Evolutionary conservation across 495 filamentous ascomycete species (phyloP).

Genomic region (Aspergillus leporis): DNA sequence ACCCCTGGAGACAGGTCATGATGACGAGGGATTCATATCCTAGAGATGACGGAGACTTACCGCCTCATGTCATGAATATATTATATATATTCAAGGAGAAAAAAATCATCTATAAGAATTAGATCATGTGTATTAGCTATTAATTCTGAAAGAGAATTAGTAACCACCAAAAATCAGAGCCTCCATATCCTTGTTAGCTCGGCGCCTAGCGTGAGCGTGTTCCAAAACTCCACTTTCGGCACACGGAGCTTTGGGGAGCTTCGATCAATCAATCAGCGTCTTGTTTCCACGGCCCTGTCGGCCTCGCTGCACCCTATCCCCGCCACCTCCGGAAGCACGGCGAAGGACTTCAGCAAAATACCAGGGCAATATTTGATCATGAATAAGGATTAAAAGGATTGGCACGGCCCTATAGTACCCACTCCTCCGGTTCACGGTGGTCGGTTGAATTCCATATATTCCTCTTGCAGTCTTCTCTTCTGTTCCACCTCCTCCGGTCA

Average conservation of each 20-base stretch:
- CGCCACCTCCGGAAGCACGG: slow-evolving; percentile 32
- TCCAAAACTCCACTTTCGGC: slow-evolving; percentile 20
- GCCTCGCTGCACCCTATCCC: slow-evolving; percentile 30
- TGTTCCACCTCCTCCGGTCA: slow-evolving; percentile 9
- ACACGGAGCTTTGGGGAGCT: slow-evolving; percentile 23
- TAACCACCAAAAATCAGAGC: slow-evolving; percentile 9
- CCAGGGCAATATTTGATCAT: slow-evolving; percentile 13
- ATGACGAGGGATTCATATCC: slow-evolving; percentile 7
- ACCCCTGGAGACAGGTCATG: slow-evolving; percentile 4
- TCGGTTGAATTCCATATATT: slow-evolving; percentile 10
- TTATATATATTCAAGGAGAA: too few relatives aligned
- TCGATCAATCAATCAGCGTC: neutral
- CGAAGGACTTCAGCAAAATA: slow-evolving; percentile 19
- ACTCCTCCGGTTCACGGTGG: slow-evolving; percentile 7
- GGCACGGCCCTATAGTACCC: neutral
- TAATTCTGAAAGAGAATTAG: neutral
- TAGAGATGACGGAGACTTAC: neutral
- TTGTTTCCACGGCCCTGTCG: slow-evolving; percentile 39
- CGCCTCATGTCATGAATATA: too few relatives aligned
- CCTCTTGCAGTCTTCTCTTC: slow-evolving; percentile 9
- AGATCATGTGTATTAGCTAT: too few relatives aligned
- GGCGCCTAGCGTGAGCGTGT: slow-evolving; percentile 9
- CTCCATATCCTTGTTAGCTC: slow-evolving; percentile 6
- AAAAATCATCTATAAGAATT: too few relatives aligned
- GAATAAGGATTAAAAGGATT: slow-evolving; percentile 21